A percentile compares a stretch with the other conserved stretches of the same genome.
Evolutionary conservation across 176 grass and related monocot genomes (phyloP).

Genomic region (Zea mays): DNA sequence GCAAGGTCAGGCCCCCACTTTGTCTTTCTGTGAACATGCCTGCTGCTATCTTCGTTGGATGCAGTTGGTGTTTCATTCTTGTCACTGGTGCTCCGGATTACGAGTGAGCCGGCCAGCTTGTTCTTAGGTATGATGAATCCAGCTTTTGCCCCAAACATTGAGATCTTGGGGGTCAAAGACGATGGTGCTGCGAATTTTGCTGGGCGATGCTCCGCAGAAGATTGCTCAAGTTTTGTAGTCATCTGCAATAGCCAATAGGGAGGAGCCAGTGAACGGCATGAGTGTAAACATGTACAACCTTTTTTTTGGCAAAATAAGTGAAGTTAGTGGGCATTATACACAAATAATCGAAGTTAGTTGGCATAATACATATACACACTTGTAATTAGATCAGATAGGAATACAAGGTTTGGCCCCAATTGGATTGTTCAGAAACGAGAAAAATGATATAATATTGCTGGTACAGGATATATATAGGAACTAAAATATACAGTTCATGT

Average conservation of each 20-base stretch:
- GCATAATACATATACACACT: background rate
- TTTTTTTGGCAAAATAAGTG: no score
- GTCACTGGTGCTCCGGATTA: conserved; percentile 36
- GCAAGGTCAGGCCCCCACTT: conserved; percentile 70
- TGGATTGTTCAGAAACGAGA: background rate
- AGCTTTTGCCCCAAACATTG: conserved; percentile 74
- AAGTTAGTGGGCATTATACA: background rate
- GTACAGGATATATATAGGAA: background rate
- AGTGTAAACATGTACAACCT: background rate
- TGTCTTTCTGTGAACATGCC: conserved; percentile 70
- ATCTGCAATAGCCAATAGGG: conserved; percentile 31
- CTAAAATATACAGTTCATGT: background rate
- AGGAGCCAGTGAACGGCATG: background rate
- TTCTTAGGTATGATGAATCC: conserved; percentile 97
- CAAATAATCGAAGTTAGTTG: background rate
- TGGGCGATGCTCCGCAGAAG: conserved; percentile 33
- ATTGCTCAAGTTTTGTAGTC: conserved; percentile 56
- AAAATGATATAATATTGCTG: background rate
- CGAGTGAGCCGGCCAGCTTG: conserved; percentile 80
- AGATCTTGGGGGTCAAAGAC: conserved; percentile 46
- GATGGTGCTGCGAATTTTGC: conserved; percentile 22
- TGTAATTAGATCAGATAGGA: background rate
- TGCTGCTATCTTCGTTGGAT: conserved; percentile 46
- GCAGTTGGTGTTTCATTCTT: conserved; percentile 52
- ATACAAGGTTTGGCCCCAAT: background rate